Conservation (phyloP, 2,329 filamentous ascomycete species). For the Diplodia sapinea region DNA sequence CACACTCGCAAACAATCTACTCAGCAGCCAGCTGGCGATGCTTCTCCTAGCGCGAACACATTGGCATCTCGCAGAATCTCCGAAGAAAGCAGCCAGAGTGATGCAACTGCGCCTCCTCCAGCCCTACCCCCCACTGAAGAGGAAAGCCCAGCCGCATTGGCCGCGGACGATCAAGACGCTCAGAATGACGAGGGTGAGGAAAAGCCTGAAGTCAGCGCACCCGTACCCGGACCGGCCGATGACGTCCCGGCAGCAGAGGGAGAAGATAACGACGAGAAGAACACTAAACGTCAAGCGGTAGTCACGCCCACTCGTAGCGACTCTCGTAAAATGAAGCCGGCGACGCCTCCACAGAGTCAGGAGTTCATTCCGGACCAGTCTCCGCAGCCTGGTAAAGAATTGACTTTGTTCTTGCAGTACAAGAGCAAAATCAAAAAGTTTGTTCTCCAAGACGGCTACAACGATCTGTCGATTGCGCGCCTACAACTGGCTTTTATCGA, state of each 20-base stretch:
- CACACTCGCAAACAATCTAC: conserved; percentile 60
- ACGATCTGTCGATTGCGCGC: conserved; percentile 83
- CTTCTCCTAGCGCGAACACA: conserved; percentile 62
- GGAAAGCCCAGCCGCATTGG: conserved; percentile 54
- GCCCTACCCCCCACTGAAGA: conserved; percentile 45
- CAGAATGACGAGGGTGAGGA: conserved; percentile 36
- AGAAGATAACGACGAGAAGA: conserved; percentile 38
- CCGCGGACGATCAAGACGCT: conserved; percentile 64
- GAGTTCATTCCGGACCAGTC: conserved; percentile 61
- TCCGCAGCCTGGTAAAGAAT: conserved; percentile 79
- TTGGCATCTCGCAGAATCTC: conserved; percentile 61
- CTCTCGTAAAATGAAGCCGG: conserved; percentile 45
- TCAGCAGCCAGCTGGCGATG: conserved; percentile 59
- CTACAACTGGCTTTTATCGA: conserved; percentile 97
- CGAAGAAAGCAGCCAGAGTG: conserved; percentile 61
- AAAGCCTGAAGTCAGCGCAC: conserved; percentile 42
- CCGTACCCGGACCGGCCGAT: conserved; percentile 45
- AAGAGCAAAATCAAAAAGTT: conserved; percentile 98
- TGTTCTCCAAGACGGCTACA: conserved; percentile 80
- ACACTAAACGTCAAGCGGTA: conserved; percentile 34
- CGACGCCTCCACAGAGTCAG: conserved; percentile 48
- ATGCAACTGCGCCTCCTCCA: conserved; percentile 42
- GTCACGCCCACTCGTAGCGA: conserved; percentile 39
- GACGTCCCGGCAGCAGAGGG: conserved; percentile 41
- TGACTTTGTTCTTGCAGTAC: conserved; percentile 94